Percentiles rank a stretch among this genome's conserved stretches.
These are phyloP conservation scores for Schizophyllum commune DNA, from an alignment of 1,284 basidiomycete species.

Conservation along the genomic window DNA sequence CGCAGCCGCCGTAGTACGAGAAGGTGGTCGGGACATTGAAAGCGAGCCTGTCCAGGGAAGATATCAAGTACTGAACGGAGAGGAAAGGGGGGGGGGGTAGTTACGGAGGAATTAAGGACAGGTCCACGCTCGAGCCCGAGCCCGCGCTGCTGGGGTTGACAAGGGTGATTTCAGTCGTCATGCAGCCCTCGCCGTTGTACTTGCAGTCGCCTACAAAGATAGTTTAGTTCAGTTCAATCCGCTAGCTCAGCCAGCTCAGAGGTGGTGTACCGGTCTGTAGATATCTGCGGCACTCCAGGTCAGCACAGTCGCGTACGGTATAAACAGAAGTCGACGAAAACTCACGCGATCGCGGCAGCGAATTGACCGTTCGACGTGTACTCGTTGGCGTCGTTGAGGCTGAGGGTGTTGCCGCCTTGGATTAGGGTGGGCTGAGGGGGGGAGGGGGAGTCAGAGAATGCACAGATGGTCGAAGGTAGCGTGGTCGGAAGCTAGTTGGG, in stretches of 20 bases:
- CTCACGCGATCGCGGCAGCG: constrained; percentile 26
- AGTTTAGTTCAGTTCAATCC: too few relatives aligned
- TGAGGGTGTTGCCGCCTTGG: constrained; percentile 17
- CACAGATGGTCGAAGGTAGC: not conserved
- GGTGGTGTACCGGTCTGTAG: constrained; percentile 23
- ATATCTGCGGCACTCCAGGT: constrained; percentile 14
- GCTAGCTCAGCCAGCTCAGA: too few relatives aligned
- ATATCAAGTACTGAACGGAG: not conserved
- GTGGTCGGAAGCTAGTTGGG: not conserved
- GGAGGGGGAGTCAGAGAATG: not conserved
- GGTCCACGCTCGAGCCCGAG: constrained; percentile 34
- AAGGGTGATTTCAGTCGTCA: constrained; percentile 34
- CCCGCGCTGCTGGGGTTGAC: constrained; percentile 25
- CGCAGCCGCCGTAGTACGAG: constrained; percentile 30
- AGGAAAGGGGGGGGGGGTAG: constrained; percentile 10
- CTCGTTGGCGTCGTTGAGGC: constrained; percentile 12
- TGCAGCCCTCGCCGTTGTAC: constrained; percentile 37
- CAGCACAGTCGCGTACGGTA: not conserved
- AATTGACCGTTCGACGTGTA: constrained; percentile 29
- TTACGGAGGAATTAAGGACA: constrained; percentile 37
- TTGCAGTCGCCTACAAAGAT: constrained; percentile 29
- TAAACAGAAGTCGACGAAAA: not conserved
- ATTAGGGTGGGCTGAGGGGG: constrained; percentile 16
- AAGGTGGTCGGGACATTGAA: constrained; percentile 36
- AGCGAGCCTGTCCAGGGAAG: constrained; percentile 17